Evolutionary conservation across 257 asterid genomes (phyloP), one percentile per base, ranked within the genome.

Genomic region (Mitragyna speciosa): DNA sequence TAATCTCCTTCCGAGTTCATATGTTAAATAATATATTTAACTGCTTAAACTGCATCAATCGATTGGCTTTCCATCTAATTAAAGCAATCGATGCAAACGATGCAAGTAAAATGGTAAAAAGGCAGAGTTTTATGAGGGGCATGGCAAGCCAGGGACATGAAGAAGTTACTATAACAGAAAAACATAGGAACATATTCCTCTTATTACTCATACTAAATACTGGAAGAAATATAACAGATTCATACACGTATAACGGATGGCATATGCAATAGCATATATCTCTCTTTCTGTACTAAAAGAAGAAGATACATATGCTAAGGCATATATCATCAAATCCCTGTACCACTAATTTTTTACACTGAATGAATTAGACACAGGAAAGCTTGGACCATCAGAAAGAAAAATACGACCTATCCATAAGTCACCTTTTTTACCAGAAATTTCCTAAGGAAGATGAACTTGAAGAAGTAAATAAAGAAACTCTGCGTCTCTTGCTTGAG

Each of bases 211-310:
- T 19, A 16, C 26, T 49, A 69, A 24, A 76, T 63, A 36, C 47
- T 73, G 81, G 63, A 82, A 52, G 67, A 70, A 73, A 54, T 74
- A 81, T 76, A 75, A 65, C 82, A 73, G 79, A 65, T 66, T 63
- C 73, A 64, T 58, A 75, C 74, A 82, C 64, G 61, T 48, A 81
- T 69, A 77, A 70, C 71, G 59, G 85, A 67, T 83, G 80, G 88
- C 90, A 90, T 89, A 90, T 88, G 95, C 85, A 88, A 77, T 76
- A 88, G 91, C 97, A 92, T 89, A 89, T 93, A 87, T 84, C 87
- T 75, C 92, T 84, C 85, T 81, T 87, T 82, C 80, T n/a, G 84
- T 63, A 36, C 30, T 30, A 28, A 43, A 67, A 80, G 81, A 81
- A 87, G 83, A 83, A 84, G 91, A 82, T 70, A 83, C 83, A 91